A percentile compares a stretch with the other conserved stretches of the same genome.
Conservation (phyloP, 1,139 yeast genomes). For the Candida pseudoviswanathii region DNA sequence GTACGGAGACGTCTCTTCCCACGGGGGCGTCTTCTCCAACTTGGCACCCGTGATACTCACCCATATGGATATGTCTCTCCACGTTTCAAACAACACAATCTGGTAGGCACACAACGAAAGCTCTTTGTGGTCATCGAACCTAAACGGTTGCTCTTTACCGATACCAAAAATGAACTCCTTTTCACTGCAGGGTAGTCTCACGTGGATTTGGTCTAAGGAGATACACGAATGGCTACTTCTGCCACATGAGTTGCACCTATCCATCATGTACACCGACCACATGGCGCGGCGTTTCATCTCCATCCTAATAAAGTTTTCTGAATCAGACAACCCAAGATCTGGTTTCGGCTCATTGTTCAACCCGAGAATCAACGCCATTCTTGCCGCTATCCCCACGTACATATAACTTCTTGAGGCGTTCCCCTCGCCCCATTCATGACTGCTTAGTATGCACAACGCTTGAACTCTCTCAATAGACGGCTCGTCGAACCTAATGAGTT, state of each 20-base stretch:
- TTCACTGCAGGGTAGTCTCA: conserved; percentile 27
- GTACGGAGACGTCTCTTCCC: conserved; percentile 29
- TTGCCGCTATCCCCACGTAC: conserved; percentile 40
- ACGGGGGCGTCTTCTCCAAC: conserved; percentile 29
- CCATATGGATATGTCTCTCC: conserved; percentile 38
- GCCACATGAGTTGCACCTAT: conserved; percentile 41
- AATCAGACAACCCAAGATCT: conserved; percentile 9
- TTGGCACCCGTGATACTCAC: conserved; percentile 34
- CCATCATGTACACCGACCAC: conserved; percentile 48
- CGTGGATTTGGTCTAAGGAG: conserved; percentile 24
- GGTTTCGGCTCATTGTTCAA: conserved; percentile 27
- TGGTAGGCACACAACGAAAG: conserved; percentile 28
- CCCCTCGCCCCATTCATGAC: conserved; percentile 47
- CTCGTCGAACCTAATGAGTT: conserved; percentile 32
- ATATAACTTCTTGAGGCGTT: conserved; percentile 39
- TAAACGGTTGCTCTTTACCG: conserved; percentile 17
- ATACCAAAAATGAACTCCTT: conserved; percentile 28
- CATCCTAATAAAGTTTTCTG: conserved; percentile 20
- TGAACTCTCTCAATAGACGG: conserved; percentile 41
- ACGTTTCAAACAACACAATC: conserved; percentile 32
- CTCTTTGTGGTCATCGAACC: conserved; percentile 7
- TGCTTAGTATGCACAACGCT: conserved; percentile 36
- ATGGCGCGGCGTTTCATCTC: conserved; percentile 39
- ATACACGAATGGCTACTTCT: conserved; percentile 35
- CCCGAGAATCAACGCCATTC: conserved; percentile 42